Conservation (phyloP, 169 alveolate genomes). For the Plasmodium malariae region DNA sequence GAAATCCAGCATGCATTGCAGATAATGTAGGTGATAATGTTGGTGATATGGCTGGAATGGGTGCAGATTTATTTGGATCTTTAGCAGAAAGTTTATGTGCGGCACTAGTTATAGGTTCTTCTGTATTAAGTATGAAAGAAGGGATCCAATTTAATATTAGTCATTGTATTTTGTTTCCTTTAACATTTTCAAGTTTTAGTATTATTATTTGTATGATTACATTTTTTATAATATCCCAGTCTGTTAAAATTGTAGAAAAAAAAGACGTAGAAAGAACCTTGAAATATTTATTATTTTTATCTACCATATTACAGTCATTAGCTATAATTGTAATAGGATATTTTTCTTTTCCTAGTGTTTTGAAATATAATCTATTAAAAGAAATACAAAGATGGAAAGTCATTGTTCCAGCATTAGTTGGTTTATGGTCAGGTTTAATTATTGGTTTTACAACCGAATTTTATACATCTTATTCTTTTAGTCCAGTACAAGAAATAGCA, state of each 20-base stretch:
- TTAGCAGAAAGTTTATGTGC: constrained; percentile 95
- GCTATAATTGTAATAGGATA: constrained; percentile 80
- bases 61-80: constrained; percentile 95
- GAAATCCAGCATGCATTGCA: constrained; percentile 95
- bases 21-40: constrained; percentile 96
- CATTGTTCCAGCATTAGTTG: constrained; percentile 83
- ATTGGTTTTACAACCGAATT: constrained; percentile 90
- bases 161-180: constrained; percentile 86
- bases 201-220: constrained; percentile 88
- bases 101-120: constrained; percentile 92
- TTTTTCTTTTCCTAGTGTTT: constrained; percentile 78
- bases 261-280: constrained; percentile 88
- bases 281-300: constrained; percentile 88
- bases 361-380: constrained; percentile 24
- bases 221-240: constrained; percentile 81
- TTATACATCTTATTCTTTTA: constrained; percentile 90
- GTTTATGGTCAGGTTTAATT: constrained; percentile 89
- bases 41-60: constrained; percentile 96
- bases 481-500: constrained; percentile 91
- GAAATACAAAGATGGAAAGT: constrained; percentile 81
- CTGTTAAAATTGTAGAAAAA: constrained; percentile 79
- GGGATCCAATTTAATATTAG: constrained; percentile 46
- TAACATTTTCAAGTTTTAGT: constrained; percentile 86
- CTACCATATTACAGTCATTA: constrained; percentile 90
- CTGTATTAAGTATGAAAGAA: constrained; percentile 73